Evolutionary conservation across 179 eudicot genomes (phyloP).

Genomic region (Amaranthus tricolor): DNA sequence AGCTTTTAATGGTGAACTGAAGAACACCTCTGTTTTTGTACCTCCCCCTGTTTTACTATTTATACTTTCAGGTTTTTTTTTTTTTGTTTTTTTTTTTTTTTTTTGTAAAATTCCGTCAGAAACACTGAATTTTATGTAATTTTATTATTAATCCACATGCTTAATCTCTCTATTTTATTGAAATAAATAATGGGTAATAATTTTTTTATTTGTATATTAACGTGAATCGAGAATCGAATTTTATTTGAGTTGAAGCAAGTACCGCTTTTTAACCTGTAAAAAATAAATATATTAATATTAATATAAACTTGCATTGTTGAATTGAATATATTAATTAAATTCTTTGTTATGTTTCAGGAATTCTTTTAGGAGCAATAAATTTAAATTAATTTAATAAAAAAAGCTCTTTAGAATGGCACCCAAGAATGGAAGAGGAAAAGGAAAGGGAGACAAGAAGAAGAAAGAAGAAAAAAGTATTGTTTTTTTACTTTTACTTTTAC

Average conservation of each 20-base stretch:
- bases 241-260: too few species aligned
- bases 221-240: too few species aligned
- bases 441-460: conserved; percentile 92
- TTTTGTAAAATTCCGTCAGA: conserved; percentile 1
- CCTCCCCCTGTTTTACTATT: conserved; percentile 2
- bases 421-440: conserved; percentile 80
- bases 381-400: background rate
- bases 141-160: background rate
- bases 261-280: too few species aligned
- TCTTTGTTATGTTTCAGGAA: conserved; percentile 7
- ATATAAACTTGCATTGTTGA: conserved; percentile 8
- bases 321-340: conserved; percentile 3
- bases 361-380: too few species aligned
- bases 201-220: background rate
- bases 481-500: background rate
- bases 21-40: conserved; percentile 8
- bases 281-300: too few species aligned
- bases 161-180: background rate
- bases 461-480: conserved; percentile 84
- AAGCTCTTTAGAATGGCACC: conserved; percentile 64
- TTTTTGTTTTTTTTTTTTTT: background rate
- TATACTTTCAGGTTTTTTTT: conserved; percentile 19
- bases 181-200: background rate
- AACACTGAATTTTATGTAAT: conserved; percentile 5
- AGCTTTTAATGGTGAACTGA: conserved; percentile 18